These are phyloP conservation scores for Solanum clarkiae DNA, from an alignment of 257 asterid genomes.

Conservation along the genomic window DNA sequence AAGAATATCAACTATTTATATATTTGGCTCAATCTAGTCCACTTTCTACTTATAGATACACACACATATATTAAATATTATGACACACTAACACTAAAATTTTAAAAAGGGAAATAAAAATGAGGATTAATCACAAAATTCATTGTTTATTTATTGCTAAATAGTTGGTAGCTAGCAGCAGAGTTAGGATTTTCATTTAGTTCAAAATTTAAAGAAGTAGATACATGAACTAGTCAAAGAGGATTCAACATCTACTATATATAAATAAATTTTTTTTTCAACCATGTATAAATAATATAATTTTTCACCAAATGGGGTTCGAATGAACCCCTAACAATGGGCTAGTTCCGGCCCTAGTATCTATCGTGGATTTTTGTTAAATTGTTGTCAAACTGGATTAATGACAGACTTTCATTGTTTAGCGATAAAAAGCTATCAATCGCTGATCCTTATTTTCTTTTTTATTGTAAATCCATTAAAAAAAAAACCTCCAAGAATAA, in stretches of 20 bases:
- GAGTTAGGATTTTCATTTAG: no score
- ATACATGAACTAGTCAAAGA: no score
- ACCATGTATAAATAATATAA: no score
- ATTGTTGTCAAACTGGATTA: neutral
- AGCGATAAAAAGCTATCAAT: neutral
- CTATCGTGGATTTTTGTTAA: neutral
- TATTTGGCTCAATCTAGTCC: neutral
- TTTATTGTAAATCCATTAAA: neutral
- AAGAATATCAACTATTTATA: neutral
- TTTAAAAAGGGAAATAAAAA: no score
- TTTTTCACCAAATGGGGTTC: no score
- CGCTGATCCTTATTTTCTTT: neutral
- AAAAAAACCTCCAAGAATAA: neutral
- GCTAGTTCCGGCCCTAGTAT: no score
- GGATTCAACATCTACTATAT: no score
- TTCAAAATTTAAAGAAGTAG: no score
- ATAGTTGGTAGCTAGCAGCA: neutral
- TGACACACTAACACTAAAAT: no score
- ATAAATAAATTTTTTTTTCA: no score
- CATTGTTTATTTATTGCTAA: neutral
- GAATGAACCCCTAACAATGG: no score
- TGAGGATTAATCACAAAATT: neutral
- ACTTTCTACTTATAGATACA: neutral
- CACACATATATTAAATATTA: no score
- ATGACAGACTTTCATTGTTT: neutral